A percentile compares a stretch with the other conserved stretches of the same genome.
Conservation (phyloP, 768 basidiomycete species). For the Paxillus ammoniavirescens region DNA sequence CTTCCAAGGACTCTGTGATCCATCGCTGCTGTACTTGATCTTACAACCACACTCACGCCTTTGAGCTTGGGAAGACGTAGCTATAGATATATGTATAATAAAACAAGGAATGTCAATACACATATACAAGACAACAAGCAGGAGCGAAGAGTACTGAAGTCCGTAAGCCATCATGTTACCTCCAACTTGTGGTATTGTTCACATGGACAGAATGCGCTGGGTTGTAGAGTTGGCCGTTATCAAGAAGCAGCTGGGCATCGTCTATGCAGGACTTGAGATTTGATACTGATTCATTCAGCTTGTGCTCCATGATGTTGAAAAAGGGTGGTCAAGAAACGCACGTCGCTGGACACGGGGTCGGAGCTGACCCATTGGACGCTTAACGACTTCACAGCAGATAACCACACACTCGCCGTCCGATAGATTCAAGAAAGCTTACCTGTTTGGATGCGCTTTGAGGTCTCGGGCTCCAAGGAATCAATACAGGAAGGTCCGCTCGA, state of each 20-base stretch:
- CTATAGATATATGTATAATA: not conserved
- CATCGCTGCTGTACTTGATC: too few relatives aligned
- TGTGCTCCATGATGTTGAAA: constrained; percentile 84
- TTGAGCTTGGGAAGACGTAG: not conserved
- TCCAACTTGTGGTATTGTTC: constrained; percentile 83
- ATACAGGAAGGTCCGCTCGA: constrained; percentile 69
- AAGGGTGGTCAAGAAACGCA: not conserved
- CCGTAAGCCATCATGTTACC: constrained; percentile 3
- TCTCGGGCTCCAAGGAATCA: constrained; percentile 75
- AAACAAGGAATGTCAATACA: not conserved
- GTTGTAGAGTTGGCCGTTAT: constrained; percentile 90
- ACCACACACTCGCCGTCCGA: constrained; percentile 76
- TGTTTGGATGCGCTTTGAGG: constrained; percentile 69
- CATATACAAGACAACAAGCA: not conserved
- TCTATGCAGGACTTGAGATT: constrained; percentile 72
- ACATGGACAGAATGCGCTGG: constrained; percentile 75
- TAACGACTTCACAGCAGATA: constrained; percentile 90
- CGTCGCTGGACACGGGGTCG: not conserved
- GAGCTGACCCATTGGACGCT: constrained; percentile 85
- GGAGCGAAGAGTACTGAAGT: not conserved
- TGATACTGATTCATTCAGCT: constrained; percentile 83
- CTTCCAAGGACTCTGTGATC: too few relatives aligned
- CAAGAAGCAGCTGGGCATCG: constrained; percentile 82
- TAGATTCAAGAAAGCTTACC: constrained; percentile 87
- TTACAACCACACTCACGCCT: not conserved